Conservation (phyloP, 2,329 filamentous ascomycete species). For the Curvularia spicifera region DNA sequence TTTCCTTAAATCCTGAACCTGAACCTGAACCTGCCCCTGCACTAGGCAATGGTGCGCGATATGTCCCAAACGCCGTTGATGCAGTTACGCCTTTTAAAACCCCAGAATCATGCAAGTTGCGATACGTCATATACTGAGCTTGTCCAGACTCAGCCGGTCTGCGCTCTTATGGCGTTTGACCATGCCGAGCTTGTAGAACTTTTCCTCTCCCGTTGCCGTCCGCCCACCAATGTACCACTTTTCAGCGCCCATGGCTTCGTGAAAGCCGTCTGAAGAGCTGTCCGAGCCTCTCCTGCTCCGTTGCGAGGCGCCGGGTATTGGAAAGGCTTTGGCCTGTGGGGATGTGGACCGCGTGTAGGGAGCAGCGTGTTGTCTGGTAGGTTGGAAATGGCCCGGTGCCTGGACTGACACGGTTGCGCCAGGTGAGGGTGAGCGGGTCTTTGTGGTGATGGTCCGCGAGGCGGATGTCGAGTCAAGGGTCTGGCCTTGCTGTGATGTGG, state of each 20-base stretch:
- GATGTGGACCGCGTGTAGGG: slow-evolving; percentile 50
- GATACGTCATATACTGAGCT: slow-evolving; percentile 69
- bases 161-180: slow-evolving; percentile 75
- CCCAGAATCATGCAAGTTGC: neutral
- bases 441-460: slow-evolving; percentile 50
- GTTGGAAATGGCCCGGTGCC: slow-evolving; percentile 49
- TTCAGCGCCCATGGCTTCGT: slow-evolving; percentile 73
- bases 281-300: slow-evolving; percentile 70
- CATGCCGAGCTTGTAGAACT: slow-evolving; percentile 81
- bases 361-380: slow-evolving; percentile 50
- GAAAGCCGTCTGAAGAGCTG: slow-evolving; percentile 76
- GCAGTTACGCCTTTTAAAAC: slow-evolving; percentile 24
- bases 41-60: slow-evolving; percentile 8
- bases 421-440: slow-evolving; percentile 40
- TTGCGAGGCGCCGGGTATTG: slow-evolving; percentile 43
- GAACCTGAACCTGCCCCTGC: slow-evolving; percentile 11
- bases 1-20: slow-evolving; percentile 20
- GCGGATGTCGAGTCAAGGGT: slow-evolving; percentile 49
- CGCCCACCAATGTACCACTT: slow-evolving; percentile 84
- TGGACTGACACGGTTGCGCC: slow-evolving; percentile 50
- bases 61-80: slow-evolving; percentile 39
- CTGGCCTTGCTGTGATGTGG: slow-evolving; percentile 47
- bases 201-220: slow-evolving; percentile 77
- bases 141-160: slow-evolving; percentile 75
- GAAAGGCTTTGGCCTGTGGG: slow-evolving; percentile 45